Evolutionary conservation across 768 basidiomycete genomes (phyloP).

Genomic region (Cyathus striatus): DNA sequence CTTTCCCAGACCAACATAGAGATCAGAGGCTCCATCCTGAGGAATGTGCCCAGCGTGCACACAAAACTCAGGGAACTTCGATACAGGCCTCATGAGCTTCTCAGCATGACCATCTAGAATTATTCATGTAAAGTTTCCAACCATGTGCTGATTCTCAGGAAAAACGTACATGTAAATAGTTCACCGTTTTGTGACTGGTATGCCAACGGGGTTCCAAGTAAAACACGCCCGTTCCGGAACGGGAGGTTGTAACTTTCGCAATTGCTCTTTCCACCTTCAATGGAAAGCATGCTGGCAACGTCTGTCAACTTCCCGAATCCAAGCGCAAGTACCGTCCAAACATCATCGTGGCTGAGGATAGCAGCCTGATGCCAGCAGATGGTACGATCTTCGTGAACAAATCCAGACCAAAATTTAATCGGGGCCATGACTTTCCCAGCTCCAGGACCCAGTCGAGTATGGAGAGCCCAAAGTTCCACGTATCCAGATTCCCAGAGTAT

Average conservation of each 20-base stretch:
- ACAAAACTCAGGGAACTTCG: conserved; percentile 60
- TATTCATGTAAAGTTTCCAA: neutral
- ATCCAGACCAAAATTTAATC: conserved; percentile 27
- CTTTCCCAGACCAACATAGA: conserved; percentile 62
- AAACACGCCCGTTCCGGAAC: conserved; percentile 41
- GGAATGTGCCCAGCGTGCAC: conserved; percentile 19
- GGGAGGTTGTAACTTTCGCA: conserved; percentile 22
- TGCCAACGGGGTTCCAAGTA: conserved; percentile 5
- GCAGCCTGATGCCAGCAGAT: conserved; percentile 28
- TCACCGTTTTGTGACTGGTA: neutral
- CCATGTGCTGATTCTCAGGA: neutral
- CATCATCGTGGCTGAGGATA: conserved; percentile 8
- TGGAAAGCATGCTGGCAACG: conserved; percentile 20
- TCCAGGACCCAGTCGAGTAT: conserved; percentile 56
- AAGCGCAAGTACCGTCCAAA: conserved; percentile 28
- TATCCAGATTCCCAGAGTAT: conserved; percentile 68
- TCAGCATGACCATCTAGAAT: conserved; percentile 12
- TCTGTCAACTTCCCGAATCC: conserved; percentile 31
- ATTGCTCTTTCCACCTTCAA: conserved; percentile 12
- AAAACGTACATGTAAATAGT: neutral
- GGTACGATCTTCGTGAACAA: conserved; percentile 10
- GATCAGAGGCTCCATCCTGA: neutral
- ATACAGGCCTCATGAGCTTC: conserved; percentile 12
- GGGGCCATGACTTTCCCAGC: conserved; percentile 60
- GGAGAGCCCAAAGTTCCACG: conserved; percentile 65